Percentiles rank a stretch among this genome's conserved stretches.
These are phyloP conservation scores for Eimeria praecox DNA, from an alignment of 169 alveolate genomes.

Conservation along the genomic window DNA sequence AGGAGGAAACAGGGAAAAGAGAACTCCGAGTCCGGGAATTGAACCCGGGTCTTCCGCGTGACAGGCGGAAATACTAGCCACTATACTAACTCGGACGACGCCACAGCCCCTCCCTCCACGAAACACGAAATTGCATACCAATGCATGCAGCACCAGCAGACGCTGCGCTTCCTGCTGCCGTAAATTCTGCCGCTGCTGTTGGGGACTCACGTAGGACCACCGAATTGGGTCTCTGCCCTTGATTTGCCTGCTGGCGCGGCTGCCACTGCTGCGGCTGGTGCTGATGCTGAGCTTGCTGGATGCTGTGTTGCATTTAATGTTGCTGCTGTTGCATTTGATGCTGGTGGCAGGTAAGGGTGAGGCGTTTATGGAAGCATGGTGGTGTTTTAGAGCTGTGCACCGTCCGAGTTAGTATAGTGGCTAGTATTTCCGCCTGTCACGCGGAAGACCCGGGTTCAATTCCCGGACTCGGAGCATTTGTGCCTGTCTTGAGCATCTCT, in stretches of 20 bases:
- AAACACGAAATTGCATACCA: neutral
- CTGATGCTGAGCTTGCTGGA: too few relatives aligned
- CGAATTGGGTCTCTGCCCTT: neutral
- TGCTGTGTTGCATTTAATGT: too few relatives aligned
- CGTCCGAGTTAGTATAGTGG: conserved; percentile 95
- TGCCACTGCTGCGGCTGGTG: too few relatives aligned
- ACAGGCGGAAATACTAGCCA: conserved; percentile 95
- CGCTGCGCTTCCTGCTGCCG: neutral
- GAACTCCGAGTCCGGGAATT: conserved; percentile 94
- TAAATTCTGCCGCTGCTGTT: too few relatives aligned
- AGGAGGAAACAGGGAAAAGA: neutral
- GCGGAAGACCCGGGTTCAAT: conserved; percentile 96
- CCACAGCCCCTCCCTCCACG: neutral
- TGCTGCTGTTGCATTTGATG: too few relatives aligned
- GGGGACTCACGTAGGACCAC: neutral
- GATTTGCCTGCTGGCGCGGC: neutral
- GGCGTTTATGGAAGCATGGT: neutral
- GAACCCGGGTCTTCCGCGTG: conserved; percentile 96
- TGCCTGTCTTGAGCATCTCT: conserved; percentile 75
- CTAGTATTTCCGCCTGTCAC: conserved; percentile 95
- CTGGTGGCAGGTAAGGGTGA: neutral
- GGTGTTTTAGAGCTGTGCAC: neutral
- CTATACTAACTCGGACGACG: conserved; percentile 92
- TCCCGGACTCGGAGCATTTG: conserved; percentile 93
- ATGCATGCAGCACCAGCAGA: neutral